Evolutionary conservation across 805 yeast species (phyloP).

Genomic region (Candida nonsorbophila): DNA sequence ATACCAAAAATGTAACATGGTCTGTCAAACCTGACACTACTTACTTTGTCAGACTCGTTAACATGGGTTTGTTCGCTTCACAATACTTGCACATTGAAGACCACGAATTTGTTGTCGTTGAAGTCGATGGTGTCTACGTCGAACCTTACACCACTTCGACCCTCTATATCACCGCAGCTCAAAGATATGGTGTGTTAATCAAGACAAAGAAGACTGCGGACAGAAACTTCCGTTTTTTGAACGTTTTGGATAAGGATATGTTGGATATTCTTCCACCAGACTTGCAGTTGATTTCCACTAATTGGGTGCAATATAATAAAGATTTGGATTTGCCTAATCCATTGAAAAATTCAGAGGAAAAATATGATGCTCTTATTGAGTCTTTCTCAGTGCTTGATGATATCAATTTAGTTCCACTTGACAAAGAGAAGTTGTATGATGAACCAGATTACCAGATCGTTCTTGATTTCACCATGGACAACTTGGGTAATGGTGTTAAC

Average conservation of each 20-base stretch:
- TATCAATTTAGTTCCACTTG: constrained; percentile 63
- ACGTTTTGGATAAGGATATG: constrained; percentile 60
- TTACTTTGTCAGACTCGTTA: constrained; percentile 73
- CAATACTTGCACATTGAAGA: constrained; percentile 87
- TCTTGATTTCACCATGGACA: constrained; percentile 59
- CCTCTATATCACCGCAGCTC: constrained; percentile 84
- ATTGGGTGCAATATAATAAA: constrained; percentile 48
- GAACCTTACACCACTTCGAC: constrained; percentile 66
- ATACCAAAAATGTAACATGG: constrained; percentile 75
- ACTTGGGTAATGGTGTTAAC: constrained; percentile 67
- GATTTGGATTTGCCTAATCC: constrained; percentile 14
- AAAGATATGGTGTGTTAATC: constrained; percentile 68
- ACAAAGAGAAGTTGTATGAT: constrained; percentile 43
- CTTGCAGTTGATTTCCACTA: constrained; percentile 47
- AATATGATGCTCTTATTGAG: constrained; percentile 28
- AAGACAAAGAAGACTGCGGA: constrained; percentile 42
- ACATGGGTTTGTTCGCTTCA: constrained; percentile 88
- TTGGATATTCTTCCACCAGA: constrained; percentile 63
- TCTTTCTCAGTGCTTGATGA: constrained; percentile 72
- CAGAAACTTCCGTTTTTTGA: constrained; percentile 57
- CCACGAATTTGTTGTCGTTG: constrained; percentile 81
- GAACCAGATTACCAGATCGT: constrained; percentile 60
- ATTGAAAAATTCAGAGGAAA: too few species aligned
- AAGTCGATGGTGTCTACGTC: constrained; percentile 86
- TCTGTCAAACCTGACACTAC: constrained; percentile 79